Percentiles rank a stretch among this genome's conserved stretches.
phyloP scores from a whole-genome alignment of 1,284 basidiomycete species.

The Cutaneotrichosporon dermatis region DNA sequence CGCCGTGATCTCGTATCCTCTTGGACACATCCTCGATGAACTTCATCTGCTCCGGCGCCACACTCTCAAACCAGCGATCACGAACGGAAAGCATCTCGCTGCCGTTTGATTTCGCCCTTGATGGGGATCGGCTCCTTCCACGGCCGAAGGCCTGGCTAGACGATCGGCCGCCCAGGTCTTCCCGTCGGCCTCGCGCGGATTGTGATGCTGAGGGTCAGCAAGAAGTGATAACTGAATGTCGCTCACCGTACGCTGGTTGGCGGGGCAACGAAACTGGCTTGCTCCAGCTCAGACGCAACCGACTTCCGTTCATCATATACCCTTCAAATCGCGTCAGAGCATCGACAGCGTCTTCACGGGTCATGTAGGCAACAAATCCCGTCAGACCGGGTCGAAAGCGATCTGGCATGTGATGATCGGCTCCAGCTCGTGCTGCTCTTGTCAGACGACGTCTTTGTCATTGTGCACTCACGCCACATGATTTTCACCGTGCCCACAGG shows the following conservation, averaged over 20 bases:
- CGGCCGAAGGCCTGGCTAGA: neutral
- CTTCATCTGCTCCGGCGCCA: slow-evolving; percentile 68
- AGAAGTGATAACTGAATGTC: too few relatives aligned
- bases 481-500: slow-evolving; percentile 64
- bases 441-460: neutral
- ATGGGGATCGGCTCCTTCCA: neutral
- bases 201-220: too few relatives aligned
- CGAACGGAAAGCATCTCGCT: neutral
- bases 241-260: slow-evolving; percentile 70
- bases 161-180: too few relatives aligned
- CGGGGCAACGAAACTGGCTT: slow-evolving; percentile 82
- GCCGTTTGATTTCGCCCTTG: too few relatives aligned
- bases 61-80: slow-evolving; percentile 47
- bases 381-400: slow-evolving; percentile 69
- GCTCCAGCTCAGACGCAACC: slow-evolving; percentile 87
- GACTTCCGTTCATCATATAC: slow-evolving; percentile 80
- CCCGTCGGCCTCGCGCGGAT: too few relatives aligned
- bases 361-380: slow-evolving; percentile 96
- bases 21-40: slow-evolving; percentile 80
- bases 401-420: neutral
- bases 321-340: slow-evolving; percentile 85
- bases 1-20: slow-evolving; percentile 75
- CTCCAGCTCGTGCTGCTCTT: neutral
- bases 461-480: slow-evolving; percentile 77
- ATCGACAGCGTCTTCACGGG: slow-evolving; percentile 77